These are phyloP conservation scores for Mycosphaerella arachidis DNA, from an alignment of 2,329 filamentous ascomycete genomes.

Conservation along the genomic window DNA sequence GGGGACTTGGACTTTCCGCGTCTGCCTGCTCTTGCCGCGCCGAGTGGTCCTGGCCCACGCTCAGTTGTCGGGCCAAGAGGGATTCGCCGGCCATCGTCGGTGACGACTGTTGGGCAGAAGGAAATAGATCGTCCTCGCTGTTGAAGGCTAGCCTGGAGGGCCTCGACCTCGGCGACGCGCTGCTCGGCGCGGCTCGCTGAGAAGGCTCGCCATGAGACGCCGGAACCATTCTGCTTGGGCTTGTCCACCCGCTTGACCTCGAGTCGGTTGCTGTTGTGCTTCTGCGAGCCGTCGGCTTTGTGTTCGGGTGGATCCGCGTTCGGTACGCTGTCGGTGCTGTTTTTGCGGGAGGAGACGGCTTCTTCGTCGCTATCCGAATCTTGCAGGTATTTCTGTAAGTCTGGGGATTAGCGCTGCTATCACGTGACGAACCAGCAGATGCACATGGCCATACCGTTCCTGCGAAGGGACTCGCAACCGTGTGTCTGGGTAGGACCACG, in stretches of 20 bases:
- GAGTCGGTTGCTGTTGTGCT: conserved; percentile 16
- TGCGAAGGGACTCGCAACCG: conserved; percentile 34
- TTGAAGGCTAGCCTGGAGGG: conserved; percentile 29
- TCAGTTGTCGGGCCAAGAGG: conserved; percentile 24
- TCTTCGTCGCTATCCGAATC: conserved; percentile 32
- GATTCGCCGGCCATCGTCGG: conserved; percentile 32
- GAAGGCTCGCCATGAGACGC: conserved; percentile 35
- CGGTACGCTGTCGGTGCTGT: conserved; percentile 23
- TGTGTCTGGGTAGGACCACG: conserved; percentile 25
- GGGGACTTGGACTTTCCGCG: conserved; percentile 25
- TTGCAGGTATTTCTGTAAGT: conserved; percentile 32
- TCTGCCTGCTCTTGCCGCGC: conserved; percentile 16
- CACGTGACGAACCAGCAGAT: conserved; percentile 12
- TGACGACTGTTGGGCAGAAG: conserved; percentile 31
- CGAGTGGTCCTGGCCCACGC: conserved; percentile 12
- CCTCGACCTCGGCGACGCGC: conserved; percentile 31
- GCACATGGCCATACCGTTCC: conserved; percentile 23
- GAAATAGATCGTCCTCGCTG: conserved; percentile 33
- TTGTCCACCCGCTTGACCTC: conserved; percentile 32
- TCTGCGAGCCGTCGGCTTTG: background rate
- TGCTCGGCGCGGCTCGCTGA: conserved; percentile 32
- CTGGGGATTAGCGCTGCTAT: conserved; percentile 16
- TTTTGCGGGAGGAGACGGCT: conserved; percentile 27
- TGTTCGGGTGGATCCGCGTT: conserved; percentile 4
- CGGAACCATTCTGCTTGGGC: conserved; percentile 29